Base-by-base conservation (phyloP, 2,329 filamentous ascomycete species). In the Furcasterigmium sp. region DNA sequence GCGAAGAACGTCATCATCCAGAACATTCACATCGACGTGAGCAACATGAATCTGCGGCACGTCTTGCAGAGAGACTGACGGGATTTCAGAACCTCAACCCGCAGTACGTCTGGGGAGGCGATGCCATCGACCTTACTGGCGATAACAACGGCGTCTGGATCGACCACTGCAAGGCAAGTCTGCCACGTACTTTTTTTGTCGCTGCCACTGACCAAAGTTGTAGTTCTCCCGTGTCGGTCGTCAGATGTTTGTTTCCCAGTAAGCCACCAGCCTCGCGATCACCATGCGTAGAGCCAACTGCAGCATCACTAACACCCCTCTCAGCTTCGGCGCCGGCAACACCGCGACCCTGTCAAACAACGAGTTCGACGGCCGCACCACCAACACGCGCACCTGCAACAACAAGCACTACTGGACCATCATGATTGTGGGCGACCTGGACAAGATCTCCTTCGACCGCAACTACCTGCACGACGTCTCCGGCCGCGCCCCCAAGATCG, bases 361-460 rank as follows among this genome's bases (percentile, higher is more conserved):
- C 51, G 65, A 68, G 29, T 64, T 73, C 46, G 61, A 73, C 42
- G 70, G 70, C 6, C 46, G 49, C 2, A 70, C 69, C 0, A 56
- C 51, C 19, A 69, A 62, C 53, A 71, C 68, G 1, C 60, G 67
- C 9, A 59, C 58, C 20, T 73, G 70, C 49, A 65, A 73, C 44
- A 57, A 56, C 19, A 58, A 73, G 36, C 68, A 71, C 51, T 74
- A 74, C 59, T 73, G 69, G 70, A 59, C 57, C 4, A 57, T 69
- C 41, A 62, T 69, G 42, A 60, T 72, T 47, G 55, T 58, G 30
- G 68, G 63, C 9, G 57, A 60, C 9, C 54, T 54, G 17, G 69
- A 71, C 45, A 50, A 62, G 30, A 56, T 67, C 29, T 72, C 69
- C n/a, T 51, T 71, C 37, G 59, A 63, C 41, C 59, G 61, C 35